Percentiles rank a stretch among this genome's conserved stretches.
Evolutionary conservation across 331 rosid species (phyloP).

Genomic region (Cydonia oblonga): DNA sequence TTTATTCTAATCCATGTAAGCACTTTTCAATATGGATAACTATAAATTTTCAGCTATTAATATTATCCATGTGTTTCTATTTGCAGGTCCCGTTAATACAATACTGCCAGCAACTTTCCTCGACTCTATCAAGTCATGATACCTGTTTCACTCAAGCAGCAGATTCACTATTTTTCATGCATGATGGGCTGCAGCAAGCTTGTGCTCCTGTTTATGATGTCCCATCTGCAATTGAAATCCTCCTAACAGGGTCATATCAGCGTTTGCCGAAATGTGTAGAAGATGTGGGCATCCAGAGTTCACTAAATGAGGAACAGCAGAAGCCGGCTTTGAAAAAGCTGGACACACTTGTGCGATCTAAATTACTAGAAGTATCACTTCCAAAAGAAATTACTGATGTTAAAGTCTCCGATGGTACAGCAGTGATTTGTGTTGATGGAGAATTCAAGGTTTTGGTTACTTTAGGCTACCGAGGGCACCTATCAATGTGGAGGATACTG

Average conservation of each 20-base stretch:
- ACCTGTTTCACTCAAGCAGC: slow-evolving; percentile 94
- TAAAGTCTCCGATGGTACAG: slow-evolving; percentile 72
- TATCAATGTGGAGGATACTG: slow-evolving; percentile 94
- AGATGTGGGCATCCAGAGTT: slow-evolving; percentile 65
- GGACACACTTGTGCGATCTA: slow-evolving; percentile 76
- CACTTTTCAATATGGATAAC: not conserved
- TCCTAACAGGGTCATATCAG: slow-evolving; percentile 65
- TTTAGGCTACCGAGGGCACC: slow-evolving; percentile 91
- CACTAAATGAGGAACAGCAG: slow-evolving; percentile 64
- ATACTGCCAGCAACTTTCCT: slow-evolving; percentile 76
- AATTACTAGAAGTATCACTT: slow-evolving; percentile 63
- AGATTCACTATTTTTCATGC: slow-evolving; percentile 96
- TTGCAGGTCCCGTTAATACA: slow-evolving; percentile 91
- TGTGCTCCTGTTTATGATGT: slow-evolving; percentile 97
- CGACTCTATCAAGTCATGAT: slow-evolving; percentile 89
- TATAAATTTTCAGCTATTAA: not conserved
- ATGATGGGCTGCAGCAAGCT: slow-evolving; percentile 97
- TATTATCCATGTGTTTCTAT: not conserved
- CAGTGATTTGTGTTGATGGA: slow-evolving; percentile 63
- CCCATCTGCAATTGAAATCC: slow-evolving; percentile 88
- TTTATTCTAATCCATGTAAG: not conserved
- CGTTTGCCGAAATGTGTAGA: slow-evolving; percentile 87
- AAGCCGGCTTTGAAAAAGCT: slow-evolving; percentile 85
- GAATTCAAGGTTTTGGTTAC: slow-evolving; percentile 85
- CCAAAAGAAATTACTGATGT: slow-evolving; percentile 79